These are phyloP conservation scores for Novakomyces olei DNA, from an alignment of 805 yeast species.

Conservation along the genomic window DNA sequence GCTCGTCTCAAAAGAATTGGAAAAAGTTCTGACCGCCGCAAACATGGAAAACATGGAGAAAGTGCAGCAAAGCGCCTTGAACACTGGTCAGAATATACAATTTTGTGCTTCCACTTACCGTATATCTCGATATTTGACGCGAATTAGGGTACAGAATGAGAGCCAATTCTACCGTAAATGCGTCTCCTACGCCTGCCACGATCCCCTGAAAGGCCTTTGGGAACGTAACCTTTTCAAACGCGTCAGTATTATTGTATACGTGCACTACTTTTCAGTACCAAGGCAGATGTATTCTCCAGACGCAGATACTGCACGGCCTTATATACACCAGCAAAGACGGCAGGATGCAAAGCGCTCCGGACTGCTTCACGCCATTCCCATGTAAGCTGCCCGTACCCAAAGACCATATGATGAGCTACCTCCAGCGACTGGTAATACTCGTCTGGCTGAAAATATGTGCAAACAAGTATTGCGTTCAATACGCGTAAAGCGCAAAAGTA, in stretches of 20 bases:
- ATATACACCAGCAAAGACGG: constrained; percentile 34
- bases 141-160: constrained; percentile 7
- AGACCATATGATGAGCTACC: constrained; percentile 61
- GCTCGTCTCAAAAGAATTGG: constrained; percentile 60
- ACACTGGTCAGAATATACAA: constrained; percentile 16
- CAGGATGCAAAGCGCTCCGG: constrained; percentile 62
- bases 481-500: constrained; percentile 31
- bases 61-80: constrained; percentile 37
- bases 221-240: too few species aligned
- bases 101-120: constrained; percentile 23
- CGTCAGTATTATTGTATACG: constrained; percentile 4
- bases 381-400: constrained; percentile 61
- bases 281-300: constrained; percentile 9
- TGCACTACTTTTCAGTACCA: neutral
- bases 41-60: constrained; percentile 80
- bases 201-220: constrained; percentile 55
- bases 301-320: constrained; percentile 16
- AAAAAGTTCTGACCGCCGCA: constrained; percentile 58
- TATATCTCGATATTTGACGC: too few species aligned
- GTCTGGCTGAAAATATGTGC: constrained; percentile 85
- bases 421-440: constrained; percentile 86
- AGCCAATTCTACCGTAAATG: constrained; percentile 13
- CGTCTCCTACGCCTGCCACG: constrained; percentile 51
- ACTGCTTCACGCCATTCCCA: constrained; percentile 84
- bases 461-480: constrained; percentile 37